These are phyloP conservation scores for Rhodosporidiobolus sp. DNA, from an alignment of 768 basidiomycete species.

Conservation along the genomic window DNA sequence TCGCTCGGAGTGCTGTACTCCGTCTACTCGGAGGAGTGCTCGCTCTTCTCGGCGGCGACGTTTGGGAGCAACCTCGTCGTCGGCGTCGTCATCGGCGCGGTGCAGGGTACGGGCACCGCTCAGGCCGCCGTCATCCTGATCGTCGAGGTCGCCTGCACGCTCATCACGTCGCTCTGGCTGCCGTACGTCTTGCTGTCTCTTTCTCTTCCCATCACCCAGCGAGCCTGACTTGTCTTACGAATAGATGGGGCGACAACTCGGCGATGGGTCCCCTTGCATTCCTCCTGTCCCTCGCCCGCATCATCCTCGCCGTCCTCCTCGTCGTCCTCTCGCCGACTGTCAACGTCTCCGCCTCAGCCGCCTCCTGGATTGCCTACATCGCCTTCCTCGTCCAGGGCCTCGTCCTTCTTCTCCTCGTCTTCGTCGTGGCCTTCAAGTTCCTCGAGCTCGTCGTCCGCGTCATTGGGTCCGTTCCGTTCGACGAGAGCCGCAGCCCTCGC, in stretches of 20 bases:
- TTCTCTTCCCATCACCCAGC: constrained; percentile 55
- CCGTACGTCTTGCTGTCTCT: constrained; percentile 1
- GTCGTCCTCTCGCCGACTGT: constrained; percentile 88
- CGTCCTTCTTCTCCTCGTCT: constrained; percentile 73
- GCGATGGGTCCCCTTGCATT: constrained; percentile 96
- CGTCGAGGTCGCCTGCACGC: constrained; percentile 77
- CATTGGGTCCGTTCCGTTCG: constrained; percentile 72
- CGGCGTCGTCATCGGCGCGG: constrained; percentile 81
- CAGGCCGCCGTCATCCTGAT: constrained; percentile 87
- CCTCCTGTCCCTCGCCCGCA: constrained; percentile 72
- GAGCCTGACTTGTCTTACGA: constrained; percentile 73
- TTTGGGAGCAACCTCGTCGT: constrained; percentile 77
- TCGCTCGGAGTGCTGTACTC: constrained; percentile 90
- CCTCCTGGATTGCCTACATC: constrained; percentile 91
- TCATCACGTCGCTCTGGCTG: constrained; percentile 59
- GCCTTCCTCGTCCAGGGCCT: constrained; percentile 75
- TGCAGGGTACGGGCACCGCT: constrained; percentile 82
- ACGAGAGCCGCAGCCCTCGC: constrained; percentile 70
- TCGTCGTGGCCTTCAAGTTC: constrained; percentile 81
- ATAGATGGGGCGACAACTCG: constrained; percentile 81
- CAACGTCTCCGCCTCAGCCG: constrained; percentile 70
- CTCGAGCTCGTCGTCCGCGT: constrained; percentile 78
- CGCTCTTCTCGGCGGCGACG: constrained; percentile 77
- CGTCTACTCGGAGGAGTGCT: constrained; percentile 84
- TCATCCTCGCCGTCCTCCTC: constrained; percentile 81